A percentile compares a stretch with the other conserved stretches of the same genome.
phyloP scores from a whole-genome alignment of 2,329 filamentous ascomycete species.

The Pyricularia grisea region DNA sequence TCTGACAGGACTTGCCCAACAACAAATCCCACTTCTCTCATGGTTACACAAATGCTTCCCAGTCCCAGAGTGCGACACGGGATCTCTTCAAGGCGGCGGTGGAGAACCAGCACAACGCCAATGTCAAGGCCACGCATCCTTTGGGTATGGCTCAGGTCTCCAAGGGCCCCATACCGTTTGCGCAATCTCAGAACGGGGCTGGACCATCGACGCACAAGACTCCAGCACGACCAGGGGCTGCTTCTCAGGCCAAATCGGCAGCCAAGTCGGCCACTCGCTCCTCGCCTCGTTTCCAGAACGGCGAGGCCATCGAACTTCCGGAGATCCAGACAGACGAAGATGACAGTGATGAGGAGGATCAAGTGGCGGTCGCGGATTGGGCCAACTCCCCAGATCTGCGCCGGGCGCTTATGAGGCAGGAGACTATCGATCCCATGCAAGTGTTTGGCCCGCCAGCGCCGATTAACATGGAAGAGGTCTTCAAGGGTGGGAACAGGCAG shows the following conservation, averaged over 20 bases:
- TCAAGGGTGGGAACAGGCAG: conserved; percentile 78
- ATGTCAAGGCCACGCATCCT: conserved; percentile 55
- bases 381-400: conserved; percentile 79
- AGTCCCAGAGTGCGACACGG: conserved; percentile 41
- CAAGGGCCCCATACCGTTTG: conserved; percentile 84
- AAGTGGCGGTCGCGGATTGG: conserved; percentile 61
- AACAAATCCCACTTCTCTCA: conserved; percentile 48
- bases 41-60: conserved; percentile 40
- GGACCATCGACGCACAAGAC: conserved; percentile 47
- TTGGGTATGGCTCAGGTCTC: conserved; percentile 82
- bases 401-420: conserved; percentile 67
- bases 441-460: conserved; percentile 87
- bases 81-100: conserved; percentile 58
- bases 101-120: conserved; percentile 53
- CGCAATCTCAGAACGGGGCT: conserved; percentile 52
- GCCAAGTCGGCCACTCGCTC: conserved; percentile 54
- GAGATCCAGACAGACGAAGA: conserved; percentile 95
- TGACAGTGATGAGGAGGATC: conserved; percentile 51
- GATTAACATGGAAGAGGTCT: conserved; percentile 93
- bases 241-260: conserved; percentile 11
- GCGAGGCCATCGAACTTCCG: conserved; percentile 83
- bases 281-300: conserved; percentile 79
- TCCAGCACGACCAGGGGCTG: conserved; percentile 46
- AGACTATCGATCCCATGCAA: conserved; percentile 71
- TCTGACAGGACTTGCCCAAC: conserved; percentile 43